Percentiles rank a stretch among this genome's conserved stretches.
Evolutionary conservation across 2,329 filamentous ascomycete species (phyloP).

Genomic region (Lasiodiplodia hormozganensis): DNA sequence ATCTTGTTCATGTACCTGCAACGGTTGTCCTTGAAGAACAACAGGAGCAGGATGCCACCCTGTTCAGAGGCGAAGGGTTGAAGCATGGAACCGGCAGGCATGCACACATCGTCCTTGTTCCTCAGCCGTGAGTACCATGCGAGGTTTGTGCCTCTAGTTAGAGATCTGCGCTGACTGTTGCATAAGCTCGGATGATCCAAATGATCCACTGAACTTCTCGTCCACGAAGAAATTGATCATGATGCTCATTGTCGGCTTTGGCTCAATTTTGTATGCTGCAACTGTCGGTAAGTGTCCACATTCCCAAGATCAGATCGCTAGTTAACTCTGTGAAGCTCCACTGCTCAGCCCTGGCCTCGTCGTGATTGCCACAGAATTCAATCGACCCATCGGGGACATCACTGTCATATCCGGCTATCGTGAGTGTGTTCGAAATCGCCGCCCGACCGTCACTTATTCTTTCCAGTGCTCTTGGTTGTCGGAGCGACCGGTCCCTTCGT

Average conservation of each 20-base stretch:
- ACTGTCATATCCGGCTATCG: slow-evolving; percentile 47
- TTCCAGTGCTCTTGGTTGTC: slow-evolving; percentile 42
- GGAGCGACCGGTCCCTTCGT: slow-evolving; percentile 40
- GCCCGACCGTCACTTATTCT: neutral
- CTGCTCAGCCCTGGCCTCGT: slow-evolving; percentile 46
- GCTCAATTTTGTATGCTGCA: slow-evolving; percentile 42
- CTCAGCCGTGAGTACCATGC: slow-evolving; percentile 39
- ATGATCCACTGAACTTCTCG: slow-evolving; percentile 47
- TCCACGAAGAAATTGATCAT: slow-evolving; percentile 42
- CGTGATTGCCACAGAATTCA: slow-evolving; percentile 42
- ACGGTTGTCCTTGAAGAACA: slow-evolving; percentile 43
- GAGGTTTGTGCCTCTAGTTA: neutral
- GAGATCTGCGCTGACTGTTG: neutral
- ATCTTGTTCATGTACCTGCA: slow-evolving; percentile 43
- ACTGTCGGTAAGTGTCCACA: neutral
- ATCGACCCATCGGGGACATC: slow-evolving; percentile 39
- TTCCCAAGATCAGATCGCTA: slow-evolving; percentile 15
- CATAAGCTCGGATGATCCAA: slow-evolving; percentile 40
- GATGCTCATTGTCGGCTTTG: slow-evolving; percentile 43
- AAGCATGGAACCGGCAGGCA: slow-evolving; percentile 44
- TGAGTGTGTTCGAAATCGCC: neutral
- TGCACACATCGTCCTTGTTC: slow-evolving; percentile 43
- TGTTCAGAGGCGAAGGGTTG: slow-evolving; percentile 34
- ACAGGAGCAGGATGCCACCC: slow-evolving; percentile 31
- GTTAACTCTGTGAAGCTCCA: slow-evolving; percentile 33